Base-by-base conservation (phyloP, 306 rosid species). In the Gillenia trifoliata region DNA sequence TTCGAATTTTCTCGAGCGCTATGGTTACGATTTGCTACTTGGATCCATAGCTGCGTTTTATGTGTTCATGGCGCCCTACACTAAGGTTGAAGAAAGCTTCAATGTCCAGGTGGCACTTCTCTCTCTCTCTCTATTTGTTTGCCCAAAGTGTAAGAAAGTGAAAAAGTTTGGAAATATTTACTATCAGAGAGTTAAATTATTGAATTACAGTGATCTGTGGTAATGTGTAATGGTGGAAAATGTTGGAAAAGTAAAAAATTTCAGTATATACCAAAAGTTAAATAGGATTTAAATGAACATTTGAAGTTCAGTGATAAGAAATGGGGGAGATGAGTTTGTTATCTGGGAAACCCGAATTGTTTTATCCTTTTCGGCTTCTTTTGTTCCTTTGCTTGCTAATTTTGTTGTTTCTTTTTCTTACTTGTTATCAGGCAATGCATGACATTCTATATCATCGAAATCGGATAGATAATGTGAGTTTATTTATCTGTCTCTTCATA, bases 1-100 rank as follows among this genome's bases (percentile, higher is more conserved):
- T n/a, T 86, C 84, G 49, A 79, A 56, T 16, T 79, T 80, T 77
- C n/a, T 87, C n/a, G 71, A 76, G 34, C 75, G 83, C 75, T 91
- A 83, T 34, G 89, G 93, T 66, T 88, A 91, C 78, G 98, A 93
- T 80, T 74, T 89, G 43, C 47, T 93, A 30, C 81, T 91, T 72
- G 96, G 84, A 75, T 85, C 92, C 55, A 77, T 91, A 12, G 83
- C 91, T 52, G 73, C 86, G 67, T 84, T 91, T 77, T 93, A 93
- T 49, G 88, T 85, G 25, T 66, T 91, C 67, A 83, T 75, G 78
- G 83, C 83, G 2, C 98, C 97, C 6, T 93, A 93, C 84, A 93
- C 97, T 8, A 91, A 93, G 88, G 98, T 93, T 41, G 98, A 93
- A 78, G 97, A 93, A 77, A 91, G 98, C 82, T 93, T 93, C 87